Evolutionary conservation across 2,329 filamentous ascomycete species (phyloP).

Genomic region (Emydomyces testavorans): DNA sequence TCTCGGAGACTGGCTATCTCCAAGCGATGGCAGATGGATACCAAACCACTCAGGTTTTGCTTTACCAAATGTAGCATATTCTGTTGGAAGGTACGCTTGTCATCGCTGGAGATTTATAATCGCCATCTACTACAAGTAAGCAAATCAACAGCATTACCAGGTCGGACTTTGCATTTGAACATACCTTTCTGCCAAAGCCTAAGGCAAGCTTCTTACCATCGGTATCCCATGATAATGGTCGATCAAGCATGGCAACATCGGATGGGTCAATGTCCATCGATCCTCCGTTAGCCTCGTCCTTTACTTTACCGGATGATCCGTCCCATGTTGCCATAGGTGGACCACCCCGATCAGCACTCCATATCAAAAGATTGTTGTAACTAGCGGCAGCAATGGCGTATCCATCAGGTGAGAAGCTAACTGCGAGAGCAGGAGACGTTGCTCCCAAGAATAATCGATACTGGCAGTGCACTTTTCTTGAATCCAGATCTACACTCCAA

Average conservation of each 20-base stretch:
- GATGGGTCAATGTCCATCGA: slow-evolving; percentile 10
- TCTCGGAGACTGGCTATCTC: too few species aligned
- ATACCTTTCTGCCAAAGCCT: slow-evolving; percentile 40
- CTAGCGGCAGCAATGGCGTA: slow-evolving; percentile 37
- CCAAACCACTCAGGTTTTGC: too few species aligned
- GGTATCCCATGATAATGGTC: slow-evolving; percentile 42
- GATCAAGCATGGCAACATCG: slow-evolving; percentile 22
- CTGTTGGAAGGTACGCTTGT: slow-evolving; percentile 15
- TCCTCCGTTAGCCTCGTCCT: slow-evolving; percentile 28
- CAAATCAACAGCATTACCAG: background rate
- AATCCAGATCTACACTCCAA: slow-evolving; percentile 34
- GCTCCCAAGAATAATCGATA: slow-evolving; percentile 30
- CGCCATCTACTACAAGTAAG: slow-evolving; percentile 23
- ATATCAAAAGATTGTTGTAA: slow-evolving; percentile 35
- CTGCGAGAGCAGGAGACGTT: slow-evolving; percentile 30
- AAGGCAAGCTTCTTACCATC: slow-evolving; percentile 45
- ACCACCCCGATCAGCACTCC: slow-evolving; percentile 38
- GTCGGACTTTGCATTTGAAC: slow-evolving; percentile 13
- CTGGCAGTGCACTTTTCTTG: slow-evolving; percentile 28
- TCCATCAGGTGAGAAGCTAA: slow-evolving; percentile 39
- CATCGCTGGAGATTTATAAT: slow-evolving; percentile 33
- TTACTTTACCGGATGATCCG: slow-evolving; percentile 27
- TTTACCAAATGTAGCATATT: too few species aligned
- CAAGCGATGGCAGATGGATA: too few species aligned
- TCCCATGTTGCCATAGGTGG: slow-evolving; percentile 34